Base-by-base conservation (phyloP, 2,329 filamentous ascomycete species). In the Sporothrix luriei region DNA sequence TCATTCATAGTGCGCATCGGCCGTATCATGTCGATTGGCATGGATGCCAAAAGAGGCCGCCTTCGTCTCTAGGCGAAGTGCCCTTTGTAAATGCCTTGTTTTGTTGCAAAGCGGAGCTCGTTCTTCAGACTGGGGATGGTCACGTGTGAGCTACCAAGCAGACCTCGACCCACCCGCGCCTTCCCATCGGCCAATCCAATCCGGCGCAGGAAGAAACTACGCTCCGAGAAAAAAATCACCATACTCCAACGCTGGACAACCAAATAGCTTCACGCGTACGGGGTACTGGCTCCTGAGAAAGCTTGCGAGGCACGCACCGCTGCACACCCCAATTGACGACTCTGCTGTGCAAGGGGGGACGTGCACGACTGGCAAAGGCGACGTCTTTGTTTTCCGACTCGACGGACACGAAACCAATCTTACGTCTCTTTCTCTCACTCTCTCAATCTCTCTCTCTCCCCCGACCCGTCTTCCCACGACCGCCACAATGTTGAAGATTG, bases 401-500 rank as follows among this genome's bases (percentile, higher is more conserved):
- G 54, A n/a, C 48, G 9, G 48, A n/a, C 16, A 33, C 55, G 4
- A 24, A n/a, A 55, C 52, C 52, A 14, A 55, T 43, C 19, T n/a
- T n/a, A 6, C 43, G 2, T 14, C 43, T n/a, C 21, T 29, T 29
- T 54, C n/a, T 52, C 26, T 13, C n/a, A 6, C 11, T 33, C 29
- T 38, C 29, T 33, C n/a, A n/a, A 33, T 7, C 33, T 33, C 33
- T n/a, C 7, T 29, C 29, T 40, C 10, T 24, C 51, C 7, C 11
- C 2, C 55, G n/a, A 61, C 29, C 16, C 33, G 33, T 13, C 16
- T 3, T n/a, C 26, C 4, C 33, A 61, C 33, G 21, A 52, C 71
- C 21, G 57, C 64, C 33, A 43, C 68, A 73, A 93, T 92, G 91
- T 88, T 92, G 81, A 91, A 90, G 80, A 83, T 92, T 73, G 82